Percentiles rank a stretch among this genome's conserved stretches.
Conservation (phyloP, 1,139 yeast genomes). For the Geotrichum bryndzae region DNA sequence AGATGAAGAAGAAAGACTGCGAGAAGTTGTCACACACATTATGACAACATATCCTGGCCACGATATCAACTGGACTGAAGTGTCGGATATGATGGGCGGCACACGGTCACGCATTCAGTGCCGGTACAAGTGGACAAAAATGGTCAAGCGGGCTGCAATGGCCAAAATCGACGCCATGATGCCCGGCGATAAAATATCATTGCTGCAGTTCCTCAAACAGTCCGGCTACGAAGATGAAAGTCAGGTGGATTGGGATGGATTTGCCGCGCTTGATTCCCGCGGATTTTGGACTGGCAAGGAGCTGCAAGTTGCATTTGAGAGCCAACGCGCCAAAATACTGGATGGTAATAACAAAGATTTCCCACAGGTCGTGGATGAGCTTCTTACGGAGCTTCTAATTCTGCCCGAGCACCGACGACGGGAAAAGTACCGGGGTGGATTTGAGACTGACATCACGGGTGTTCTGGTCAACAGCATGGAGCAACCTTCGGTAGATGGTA, state of each 20-base stretch:
- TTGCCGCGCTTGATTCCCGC: slow-evolving; percentile 40
- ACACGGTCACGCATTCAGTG: slow-evolving; percentile 86
- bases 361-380: slow-evolving; percentile 9
- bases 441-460: neutral
- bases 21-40: slow-evolving; percentile 47
- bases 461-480: neutral
- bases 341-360: slow-evolving; percentile 6
- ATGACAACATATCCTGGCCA: slow-evolving; percentile 26
- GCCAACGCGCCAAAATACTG: neutral
- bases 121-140: slow-evolving; percentile 87
- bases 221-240: slow-evolving; percentile 44
- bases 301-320: slow-evolving; percentile 12
- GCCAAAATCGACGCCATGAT: slow-evolving; percentile 30
- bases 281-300: slow-evolving; percentile 19
- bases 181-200: slow-evolving; percentile 48
- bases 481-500: neutral
- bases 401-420: slow-evolving; percentile 7
- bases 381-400: slow-evolving; percentile 4
- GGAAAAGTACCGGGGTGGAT: slow-evolving; percentile 6
- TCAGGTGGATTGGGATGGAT: slow-evolving; percentile 60
- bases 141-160: slow-evolving; percentile 42
- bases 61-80: slow-evolving; percentile 80
- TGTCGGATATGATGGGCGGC: slow-evolving; percentile 86
- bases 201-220: slow-evolving; percentile 47
- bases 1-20: slow-evolving; percentile 62